Conservation (phyloP, 768 basidiomycete species). For the Russula compacta region DNA sequence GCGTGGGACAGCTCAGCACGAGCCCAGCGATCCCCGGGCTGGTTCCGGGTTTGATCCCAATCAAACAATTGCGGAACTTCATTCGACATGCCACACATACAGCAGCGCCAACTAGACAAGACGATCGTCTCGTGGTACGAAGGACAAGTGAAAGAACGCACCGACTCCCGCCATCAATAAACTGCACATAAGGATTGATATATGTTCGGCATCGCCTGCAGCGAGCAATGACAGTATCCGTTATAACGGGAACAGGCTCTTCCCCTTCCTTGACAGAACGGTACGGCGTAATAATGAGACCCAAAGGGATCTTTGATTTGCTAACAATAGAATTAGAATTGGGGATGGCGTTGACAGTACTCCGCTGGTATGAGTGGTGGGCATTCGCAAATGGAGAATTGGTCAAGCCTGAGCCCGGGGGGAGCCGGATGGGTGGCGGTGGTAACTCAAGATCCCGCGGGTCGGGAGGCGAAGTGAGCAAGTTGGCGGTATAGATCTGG, state of each 20-base stretch:
- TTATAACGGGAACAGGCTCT: constrained; percentile 39
- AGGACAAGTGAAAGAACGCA: constrained; percentile 27
- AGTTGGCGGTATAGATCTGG: constrained; percentile 78
- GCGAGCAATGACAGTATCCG: constrained; percentile 45
- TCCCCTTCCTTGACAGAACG: constrained; percentile 39
- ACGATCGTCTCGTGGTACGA: not conserved
- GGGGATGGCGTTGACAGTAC: constrained; percentile 36
- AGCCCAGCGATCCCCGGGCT: constrained; percentile 91
- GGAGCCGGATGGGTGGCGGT: constrained; percentile 85
- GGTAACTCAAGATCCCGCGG: constrained; percentile 72
- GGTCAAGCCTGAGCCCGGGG: constrained; percentile 74
- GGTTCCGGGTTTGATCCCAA: constrained; percentile 91
- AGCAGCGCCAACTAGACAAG: constrained; percentile 83
- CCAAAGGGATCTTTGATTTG: constrained; percentile 44
- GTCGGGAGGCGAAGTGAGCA: constrained; percentile 88
- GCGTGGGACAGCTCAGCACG: constrained; percentile 89
- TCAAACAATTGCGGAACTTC: constrained; percentile 98
- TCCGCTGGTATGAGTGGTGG: constrained; percentile 85
- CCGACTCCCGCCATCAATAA: constrained; percentile 96
- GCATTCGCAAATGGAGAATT: constrained; percentile 74
- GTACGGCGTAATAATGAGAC: constrained; percentile 42
- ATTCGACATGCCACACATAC: constrained; percentile 97
- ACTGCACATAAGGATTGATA: constrained; percentile 44
- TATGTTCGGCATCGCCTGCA: constrained; percentile 47
- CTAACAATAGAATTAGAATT: constrained; percentile 15